Base-by-base conservation (phyloP, 2,329 filamentous ascomycete genomes). In the Allantophomopsis lycopodina region DNA sequence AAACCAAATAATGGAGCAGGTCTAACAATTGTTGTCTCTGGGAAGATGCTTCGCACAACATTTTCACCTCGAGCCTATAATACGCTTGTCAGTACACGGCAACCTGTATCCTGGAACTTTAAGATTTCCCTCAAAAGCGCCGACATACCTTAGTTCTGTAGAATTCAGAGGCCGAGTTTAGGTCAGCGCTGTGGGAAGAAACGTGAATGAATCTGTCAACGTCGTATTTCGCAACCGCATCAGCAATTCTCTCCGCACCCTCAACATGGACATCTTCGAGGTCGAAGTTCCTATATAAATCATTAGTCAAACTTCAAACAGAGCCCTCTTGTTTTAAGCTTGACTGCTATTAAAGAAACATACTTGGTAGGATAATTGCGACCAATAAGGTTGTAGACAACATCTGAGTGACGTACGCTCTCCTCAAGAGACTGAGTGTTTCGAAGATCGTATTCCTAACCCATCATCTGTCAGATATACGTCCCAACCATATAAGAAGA, bases 371-470 rank as follows among this genome's bases (percentile, higher is more conserved):
- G 84, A 60, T 96, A 96, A 61, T 89, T 83, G 47, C 89, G 83
- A 48, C 91, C 91, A 55, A 95, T 73, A 52, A 98, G 69, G 64
- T 98, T 98, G 71, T 94, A 94, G 48, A 98, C 91, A 46, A 95
- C 83, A 58, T 98, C 91, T 33, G 89, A 96, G 62, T 98, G 91
- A 54, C 91, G 76, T 39, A 98, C 88, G 55, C 85, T 91, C 63
- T 94, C 88, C 60, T 98, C 91, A 53, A 98, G 91, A 21, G 89
- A 96, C 50, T 83, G 72, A 33, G 87, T 96, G 64, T 98, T 98
- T 56, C 79, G 80, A 44, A 98, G 71, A 56, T 98, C 91, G 62
- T 85, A 93, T 74, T 98, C 91, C 83, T 88, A 32, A 30, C n/a
- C n/a, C 17, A 20, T 7, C 4, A 20, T n/a, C 3, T 14, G 10